Conservation (phyloP, 2,329 filamentous ascomycete species). For the Beauveria sp. region DNA sequence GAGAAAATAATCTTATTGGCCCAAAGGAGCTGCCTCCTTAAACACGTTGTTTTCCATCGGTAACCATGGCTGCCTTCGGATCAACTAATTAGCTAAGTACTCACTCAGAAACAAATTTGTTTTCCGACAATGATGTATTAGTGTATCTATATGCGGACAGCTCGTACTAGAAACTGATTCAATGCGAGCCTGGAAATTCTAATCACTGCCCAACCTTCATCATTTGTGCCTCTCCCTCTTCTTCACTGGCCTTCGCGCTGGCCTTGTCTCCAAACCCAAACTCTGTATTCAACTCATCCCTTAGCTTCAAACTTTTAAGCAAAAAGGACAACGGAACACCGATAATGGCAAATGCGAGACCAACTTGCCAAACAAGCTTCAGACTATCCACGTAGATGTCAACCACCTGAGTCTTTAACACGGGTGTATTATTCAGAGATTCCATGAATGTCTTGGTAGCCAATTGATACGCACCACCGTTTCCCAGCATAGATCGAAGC, state of each 20-base stretch:
- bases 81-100: too few species aligned
- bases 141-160: too few species aligned
- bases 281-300: slow-evolving; percentile 21
- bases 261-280: slow-evolving; percentile 15
- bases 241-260: background rate
- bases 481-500: slow-evolving; percentile 14
- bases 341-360: slow-evolving; percentile 16
- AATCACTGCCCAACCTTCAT: too few species aligned
- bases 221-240: too few species aligned
- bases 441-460: slow-evolving; percentile 20
- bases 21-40: too few species aligned
- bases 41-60: too few species aligned
- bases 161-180: too few species aligned
- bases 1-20: too few species aligned
- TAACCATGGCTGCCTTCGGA: too few species aligned
- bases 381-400: slow-evolving; percentile 20
- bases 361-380: slow-evolving; percentile 19
- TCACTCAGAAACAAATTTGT: too few species aligned
- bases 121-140: too few species aligned
- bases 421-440: slow-evolving; percentile 16
- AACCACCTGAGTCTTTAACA: slow-evolving; percentile 15
- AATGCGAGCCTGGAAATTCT: too few species aligned
- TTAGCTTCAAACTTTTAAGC: slow-evolving; percentile 20
- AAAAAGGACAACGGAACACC: slow-evolving; percentile 19
- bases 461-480: slow-evolving; percentile 22